Evolutionary conservation across 805 yeast genomes (phyloP).

Genomic region (Ogataea salicorniae): DNA sequence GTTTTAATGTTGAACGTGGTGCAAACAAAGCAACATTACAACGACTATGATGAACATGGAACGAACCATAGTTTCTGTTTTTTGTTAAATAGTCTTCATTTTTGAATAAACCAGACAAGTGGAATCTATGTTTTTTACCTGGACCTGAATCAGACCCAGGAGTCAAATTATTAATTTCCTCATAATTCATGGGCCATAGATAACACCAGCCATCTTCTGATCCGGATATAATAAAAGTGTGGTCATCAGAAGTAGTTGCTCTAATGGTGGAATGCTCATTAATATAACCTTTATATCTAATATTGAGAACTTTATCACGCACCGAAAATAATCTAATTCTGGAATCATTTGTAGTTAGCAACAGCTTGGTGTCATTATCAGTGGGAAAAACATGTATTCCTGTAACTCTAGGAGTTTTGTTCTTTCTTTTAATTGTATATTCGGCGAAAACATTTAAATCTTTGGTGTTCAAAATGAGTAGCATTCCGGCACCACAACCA

Average conservation of each 20-base stretch:
- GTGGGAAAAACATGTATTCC: slow-evolving; percentile 54
- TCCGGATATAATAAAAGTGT: slow-evolving; percentile 60
- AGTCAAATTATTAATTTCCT: slow-evolving; percentile 2
- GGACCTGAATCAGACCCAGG: not conserved
- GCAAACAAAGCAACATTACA: slow-evolving; percentile 79
- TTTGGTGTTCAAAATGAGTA: slow-evolving; percentile 55
- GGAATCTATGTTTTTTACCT: slow-evolving; percentile 31
- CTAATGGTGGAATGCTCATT: slow-evolving; percentile 68
- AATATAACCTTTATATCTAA: slow-evolving; percentile 66
- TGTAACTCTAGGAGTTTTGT: slow-evolving; percentile 61
- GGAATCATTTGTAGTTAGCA: slow-evolving; percentile 81
- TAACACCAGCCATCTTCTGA: slow-evolving; percentile 88
- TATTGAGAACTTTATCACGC: slow-evolving; percentile 48
- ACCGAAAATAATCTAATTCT: slow-evolving; percentile 62
- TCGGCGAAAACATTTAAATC: slow-evolving; percentile 47
- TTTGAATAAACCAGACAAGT: slow-evolving; percentile 28
- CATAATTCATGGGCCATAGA: slow-evolving; percentile 54
- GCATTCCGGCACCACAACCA: slow-evolving; percentile 77
- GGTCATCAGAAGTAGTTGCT: slow-evolving; percentile 59
- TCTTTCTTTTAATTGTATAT: slow-evolving; percentile 41
- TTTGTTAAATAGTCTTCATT: slow-evolving; percentile 37
- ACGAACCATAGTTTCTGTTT: slow-evolving; percentile 58
- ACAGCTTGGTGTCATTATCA: slow-evolving; percentile 25
- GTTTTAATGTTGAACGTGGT: slow-evolving; percentile 59
- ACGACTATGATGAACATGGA: slow-evolving; percentile 70